phyloP scores from a whole-genome alignment of 495 filamentous ascomycete species.

The Glutinoglossum americanum region DNA sequence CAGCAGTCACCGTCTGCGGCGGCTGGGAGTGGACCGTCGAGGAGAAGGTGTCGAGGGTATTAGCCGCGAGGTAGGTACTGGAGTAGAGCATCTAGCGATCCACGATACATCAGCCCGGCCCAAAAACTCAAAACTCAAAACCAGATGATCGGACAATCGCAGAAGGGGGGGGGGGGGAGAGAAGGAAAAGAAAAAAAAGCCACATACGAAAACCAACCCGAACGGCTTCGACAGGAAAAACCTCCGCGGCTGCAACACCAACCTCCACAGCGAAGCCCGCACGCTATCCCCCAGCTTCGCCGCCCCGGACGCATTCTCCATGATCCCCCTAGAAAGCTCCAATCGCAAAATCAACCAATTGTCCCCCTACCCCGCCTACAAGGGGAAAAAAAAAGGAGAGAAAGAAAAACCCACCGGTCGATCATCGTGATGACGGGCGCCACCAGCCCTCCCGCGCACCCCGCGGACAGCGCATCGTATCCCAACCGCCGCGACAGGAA shows the following conservation, averaged over 20 bases:
- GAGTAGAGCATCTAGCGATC: slow-evolving; percentile 42
- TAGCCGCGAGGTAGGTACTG: slow-evolving; percentile 80
- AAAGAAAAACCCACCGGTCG: slow-evolving; percentile 62
- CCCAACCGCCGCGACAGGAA: slow-evolving; percentile 44
- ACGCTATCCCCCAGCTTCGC: slow-evolving; percentile 48
- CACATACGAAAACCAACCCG: slow-evolving; percentile 51
- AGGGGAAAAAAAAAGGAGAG: too few species aligned
- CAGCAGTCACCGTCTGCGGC: slow-evolving; percentile 40
- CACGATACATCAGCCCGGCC: not conserved
- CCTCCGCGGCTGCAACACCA: slow-evolving; percentile 43
- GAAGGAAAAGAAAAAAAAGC: too few species aligned
- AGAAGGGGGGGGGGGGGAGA: too few species aligned
- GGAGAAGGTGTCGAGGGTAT: slow-evolving; percentile 60
- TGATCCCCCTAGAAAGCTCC: slow-evolving; percentile 89
- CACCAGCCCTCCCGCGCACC: slow-evolving; percentile 57
- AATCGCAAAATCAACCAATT: too few species aligned
- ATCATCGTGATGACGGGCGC: slow-evolving; percentile 80
- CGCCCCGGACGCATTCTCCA: slow-evolving; percentile 81
- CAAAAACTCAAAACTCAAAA: too few species aligned
- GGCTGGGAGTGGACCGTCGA: slow-evolving; percentile 32
- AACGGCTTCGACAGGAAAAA: slow-evolving; percentile 67
- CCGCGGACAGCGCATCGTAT: slow-evolving; percentile 54
- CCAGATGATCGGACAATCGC: too few species aligned
- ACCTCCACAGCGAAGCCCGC: slow-evolving; percentile 33
- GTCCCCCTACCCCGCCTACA: too few species aligned